Evolutionary conservation across 179 eudicot genomes (phyloP), one percentile per base, ranked within the genome.

Genomic region (Pouteria campechiana): DNA sequence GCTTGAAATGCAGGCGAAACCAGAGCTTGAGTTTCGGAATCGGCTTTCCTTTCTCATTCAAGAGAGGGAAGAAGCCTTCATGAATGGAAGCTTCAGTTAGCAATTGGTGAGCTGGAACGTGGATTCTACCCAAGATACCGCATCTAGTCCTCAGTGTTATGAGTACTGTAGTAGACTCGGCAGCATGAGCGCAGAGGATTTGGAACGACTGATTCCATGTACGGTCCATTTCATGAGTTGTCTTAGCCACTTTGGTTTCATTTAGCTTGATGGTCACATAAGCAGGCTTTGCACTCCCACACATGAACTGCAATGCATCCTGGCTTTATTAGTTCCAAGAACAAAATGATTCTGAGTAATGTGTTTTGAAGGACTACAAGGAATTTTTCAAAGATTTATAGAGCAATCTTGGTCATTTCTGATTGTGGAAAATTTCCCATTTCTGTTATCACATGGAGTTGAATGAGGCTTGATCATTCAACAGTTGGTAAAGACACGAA

Each of bases 201-300:
- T 70, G 83, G 32, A 87, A 83, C 32, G 88, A 87, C 56, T 83
- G 99, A 68, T 92, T 92, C 99, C 99, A 92, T 29, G 79, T 57
- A 2, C 81, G 57, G 37, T 68, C 79, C 4, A 51, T 43, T 67
- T 77, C 78, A 6, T 53, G 69, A 44, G 55, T 69, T 28, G 99
- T 87, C 40, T 57, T 58, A 42, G 96, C 99, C 45, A 83, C 70
- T 53, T 64, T 82, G 25, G 77, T 68, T 17, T 62, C 25, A 46
- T 74, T 78, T 30, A 92, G 71, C 61, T 79, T 79, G 59, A 92
- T 82, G 2, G 78, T 83, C 31, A 73, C 96, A 34, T 79, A 82
- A 17, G 84, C 57, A 3, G 87, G 72, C 48, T 58, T 74, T 17
- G 72, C 73, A 21, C 54, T 63, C 28, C 51, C 59, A 41, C 62